These are phyloP conservation scores for Coccomyxa sp. DNA, from an alignment of 139 green algal genomes.

Conservation along the genomic window DNA sequence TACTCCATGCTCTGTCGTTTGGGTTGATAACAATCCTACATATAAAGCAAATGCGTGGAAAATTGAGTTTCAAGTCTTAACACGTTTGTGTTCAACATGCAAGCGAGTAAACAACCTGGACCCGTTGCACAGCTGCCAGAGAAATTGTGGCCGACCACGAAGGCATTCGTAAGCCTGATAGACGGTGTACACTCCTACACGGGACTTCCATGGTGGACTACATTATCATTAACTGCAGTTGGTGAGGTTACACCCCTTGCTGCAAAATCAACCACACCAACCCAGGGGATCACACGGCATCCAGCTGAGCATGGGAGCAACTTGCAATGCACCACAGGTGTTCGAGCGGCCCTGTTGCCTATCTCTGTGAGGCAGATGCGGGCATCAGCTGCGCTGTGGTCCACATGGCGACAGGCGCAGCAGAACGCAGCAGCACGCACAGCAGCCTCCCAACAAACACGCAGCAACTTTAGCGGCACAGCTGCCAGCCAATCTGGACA, in stretches of 20 bases:
- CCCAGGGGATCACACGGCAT: not conserved
- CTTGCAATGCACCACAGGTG: not conserved
- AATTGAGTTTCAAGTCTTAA: no score
- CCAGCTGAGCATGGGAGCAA: not conserved
- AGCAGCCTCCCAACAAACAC: not conserved
- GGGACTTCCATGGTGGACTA: constrained; percentile 62
- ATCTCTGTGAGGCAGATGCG: constrained; percentile 31
- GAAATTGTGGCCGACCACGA: not conserved
- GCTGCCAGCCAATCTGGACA: not conserved
- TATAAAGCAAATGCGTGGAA: no score
- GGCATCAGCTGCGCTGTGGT: constrained; percentile 14
- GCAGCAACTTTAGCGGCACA: not conserved
- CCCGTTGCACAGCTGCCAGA: not conserved
- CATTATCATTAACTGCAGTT: constrained; percentile 26
- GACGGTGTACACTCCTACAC: constrained; percentile 42
- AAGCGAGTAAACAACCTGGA: no score
- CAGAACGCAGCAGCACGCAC: not conserved
- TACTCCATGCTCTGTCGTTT: no score
- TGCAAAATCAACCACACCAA: not conserved
- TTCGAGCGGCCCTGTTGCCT: constrained; percentile 39
- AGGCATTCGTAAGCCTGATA: constrained; percentile 17
- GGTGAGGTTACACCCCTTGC: constrained; percentile 12
- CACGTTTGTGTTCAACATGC: no score
- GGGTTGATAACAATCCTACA: no score
- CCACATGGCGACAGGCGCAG: constrained; percentile 21